phyloP scores from a whole-genome alignment of 257 asterid species.

The Orobanche coerulescens region DNA sequence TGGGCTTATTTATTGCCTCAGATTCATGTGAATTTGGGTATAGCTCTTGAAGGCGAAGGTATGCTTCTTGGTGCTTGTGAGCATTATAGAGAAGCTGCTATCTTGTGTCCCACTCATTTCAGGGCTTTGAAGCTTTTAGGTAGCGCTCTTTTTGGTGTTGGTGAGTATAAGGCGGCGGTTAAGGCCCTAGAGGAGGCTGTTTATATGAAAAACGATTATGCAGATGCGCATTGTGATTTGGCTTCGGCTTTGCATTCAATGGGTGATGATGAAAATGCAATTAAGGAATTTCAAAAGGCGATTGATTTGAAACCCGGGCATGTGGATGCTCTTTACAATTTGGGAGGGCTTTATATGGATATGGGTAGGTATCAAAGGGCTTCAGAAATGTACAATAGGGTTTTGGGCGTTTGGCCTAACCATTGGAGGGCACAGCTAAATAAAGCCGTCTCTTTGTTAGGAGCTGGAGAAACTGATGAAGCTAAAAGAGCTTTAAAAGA shows the following conservation, averaged over 20 bases:
- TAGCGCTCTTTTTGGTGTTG: slow-evolving; percentile 96
- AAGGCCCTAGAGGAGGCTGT: slow-evolving; percentile 99
- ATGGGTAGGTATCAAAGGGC: slow-evolving; percentile 98
- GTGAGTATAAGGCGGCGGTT: slow-evolving; percentile 96
- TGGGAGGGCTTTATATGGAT: slow-evolving; percentile 97
- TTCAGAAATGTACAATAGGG: slow-evolving; percentile 95
- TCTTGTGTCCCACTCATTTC: slow-evolving; percentile 91
- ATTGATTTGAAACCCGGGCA: slow-evolving; percentile 97
- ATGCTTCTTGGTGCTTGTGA: slow-evolving; percentile 97
- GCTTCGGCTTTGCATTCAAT: slow-evolving; percentile 95
- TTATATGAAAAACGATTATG: slow-evolving; percentile 90
- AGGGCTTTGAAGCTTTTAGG: slow-evolving; percentile 94
- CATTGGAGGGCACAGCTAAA: slow-evolving; percentile 99
- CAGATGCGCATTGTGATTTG: slow-evolving; percentile 96
- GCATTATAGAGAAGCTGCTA: slow-evolving; percentile 99
- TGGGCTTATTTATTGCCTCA: slow-evolving; percentile 99
- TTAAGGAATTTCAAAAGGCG: slow-evolving; percentile 98
- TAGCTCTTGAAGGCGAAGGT: slow-evolving; percentile 94
- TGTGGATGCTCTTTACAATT: slow-evolving; percentile 83
- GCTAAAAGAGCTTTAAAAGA: slow-evolving; percentile 95
- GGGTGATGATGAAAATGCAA: slow-evolving; percentile 96
- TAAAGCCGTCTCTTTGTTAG: slow-evolving; percentile 83
- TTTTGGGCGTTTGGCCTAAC: slow-evolving; percentile 84
- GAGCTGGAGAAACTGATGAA: slow-evolving; percentile 94
- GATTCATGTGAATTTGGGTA: slow-evolving; percentile 94